Conservation (phyloP, 2,329 filamentous ascomycete species). For the Aspergillus aculeatus region DNA sequence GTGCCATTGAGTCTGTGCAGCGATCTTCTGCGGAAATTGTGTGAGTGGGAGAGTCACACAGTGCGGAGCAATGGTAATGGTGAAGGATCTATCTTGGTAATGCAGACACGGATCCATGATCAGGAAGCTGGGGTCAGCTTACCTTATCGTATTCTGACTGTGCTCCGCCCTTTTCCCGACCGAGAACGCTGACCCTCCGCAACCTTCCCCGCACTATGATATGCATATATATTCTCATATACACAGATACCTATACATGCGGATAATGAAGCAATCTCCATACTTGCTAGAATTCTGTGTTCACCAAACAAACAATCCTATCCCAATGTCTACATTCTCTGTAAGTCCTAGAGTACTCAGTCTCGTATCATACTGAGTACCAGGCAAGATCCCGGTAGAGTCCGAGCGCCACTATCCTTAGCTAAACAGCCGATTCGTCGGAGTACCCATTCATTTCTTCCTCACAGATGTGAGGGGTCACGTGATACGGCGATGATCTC, state of each 20-base stretch:
- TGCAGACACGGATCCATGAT: not conserved
- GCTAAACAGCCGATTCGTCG: constrained; percentile 4
- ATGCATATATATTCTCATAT: too few species aligned
- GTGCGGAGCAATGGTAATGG: not conserved
- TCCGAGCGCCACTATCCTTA: not conserved
- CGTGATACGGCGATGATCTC: constrained; percentile 73
- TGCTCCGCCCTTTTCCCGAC: too few species aligned
- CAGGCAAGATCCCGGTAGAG: too few species aligned
- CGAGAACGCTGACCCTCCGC: too few species aligned
- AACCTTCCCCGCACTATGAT: too few species aligned
- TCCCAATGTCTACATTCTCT: constrained; percentile 48
- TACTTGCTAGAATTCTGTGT: too few species aligned
- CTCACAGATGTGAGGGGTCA: constrained; percentile 61
- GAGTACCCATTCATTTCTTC: constrained; percentile 72
- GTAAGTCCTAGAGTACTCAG: constrained; percentile 33
- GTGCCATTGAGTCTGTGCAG: constrained; percentile 25
- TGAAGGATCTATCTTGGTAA: not conserved
- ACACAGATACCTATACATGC: too few species aligned
- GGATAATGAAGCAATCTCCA: too few species aligned
- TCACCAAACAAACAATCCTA: not conserved
- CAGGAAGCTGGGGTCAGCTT: too few species aligned
- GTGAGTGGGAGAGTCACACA: not conserved
- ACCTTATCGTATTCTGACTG: too few species aligned
- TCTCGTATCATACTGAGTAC: too few species aligned
- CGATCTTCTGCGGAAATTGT: not conserved